Conservation (phyloP, 192 early-diverging fungal genomes). For the Coemansia sp. region DNA sequence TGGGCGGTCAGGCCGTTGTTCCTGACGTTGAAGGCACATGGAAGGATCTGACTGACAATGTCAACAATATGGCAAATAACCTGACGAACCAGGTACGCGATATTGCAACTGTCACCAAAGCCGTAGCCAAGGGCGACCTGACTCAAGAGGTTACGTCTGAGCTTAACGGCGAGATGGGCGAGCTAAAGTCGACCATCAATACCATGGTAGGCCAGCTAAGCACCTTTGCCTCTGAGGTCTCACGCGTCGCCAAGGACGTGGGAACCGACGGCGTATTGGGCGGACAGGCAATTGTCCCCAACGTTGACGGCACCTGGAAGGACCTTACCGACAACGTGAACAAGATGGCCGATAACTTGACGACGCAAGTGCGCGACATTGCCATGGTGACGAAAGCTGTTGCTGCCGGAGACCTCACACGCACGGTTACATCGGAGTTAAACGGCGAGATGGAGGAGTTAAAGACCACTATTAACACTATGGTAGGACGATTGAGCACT, state of each 20-base stretch:
- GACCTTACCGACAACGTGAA: conserved; percentile 59
- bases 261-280: conserved; percentile 69
- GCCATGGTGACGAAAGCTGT: conserved; percentile 63
- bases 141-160: conserved; percentile 11
- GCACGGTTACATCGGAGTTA: conserved; percentile 57
- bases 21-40: conserved; percentile 59
- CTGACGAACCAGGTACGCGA: conserved; percentile 61
- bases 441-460: conserved; percentile 64
- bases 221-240: conserved; percentile 19
- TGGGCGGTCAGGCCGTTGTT: conserved; percentile 66
- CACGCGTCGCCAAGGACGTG: conserved; percentile 70
- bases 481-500: conserved; percentile 54
- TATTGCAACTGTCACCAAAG: conserved; percentile 47
- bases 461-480: conserved; percentile 61
- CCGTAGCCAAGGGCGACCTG: conserved; percentile 19
- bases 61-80: conserved; percentile 60
- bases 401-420: conserved; percentile 59
- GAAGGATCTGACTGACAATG: conserved; percentile 58
- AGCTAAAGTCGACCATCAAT: conserved; percentile 23
- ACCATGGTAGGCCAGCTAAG: conserved; percentile 28
- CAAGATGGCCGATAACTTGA: conserved; percentile 60
- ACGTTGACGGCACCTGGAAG: conserved; percentile 67
- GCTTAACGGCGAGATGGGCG: conserved; percentile 23
- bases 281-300: conserved; percentile 63
- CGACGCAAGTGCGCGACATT: conserved; percentile 57